Base-by-base conservation (phyloP, 1,284 basidiomycete genomes). In the Trichosporon coremiiforme region DNA sequence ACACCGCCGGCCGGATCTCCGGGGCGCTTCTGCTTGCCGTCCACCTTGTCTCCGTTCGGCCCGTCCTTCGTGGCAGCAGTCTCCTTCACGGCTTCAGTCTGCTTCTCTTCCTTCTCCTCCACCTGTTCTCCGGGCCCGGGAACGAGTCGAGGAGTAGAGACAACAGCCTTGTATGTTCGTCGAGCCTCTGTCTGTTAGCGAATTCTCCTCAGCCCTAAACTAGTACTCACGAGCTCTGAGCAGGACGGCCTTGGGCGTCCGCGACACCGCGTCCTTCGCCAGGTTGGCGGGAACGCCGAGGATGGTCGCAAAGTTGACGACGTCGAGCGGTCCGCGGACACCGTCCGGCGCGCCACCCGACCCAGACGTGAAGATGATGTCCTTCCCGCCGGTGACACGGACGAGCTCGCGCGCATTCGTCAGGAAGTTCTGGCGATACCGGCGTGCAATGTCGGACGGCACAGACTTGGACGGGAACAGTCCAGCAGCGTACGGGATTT, bases 201-300 rank as follows among this genome's bases (percentile, higher is more conserved):
- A 33, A 33, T n/a, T n/a, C n/a, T 4, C 33, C 33, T 33, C 33
- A 33, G 33, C 8, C 17, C n/a, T n/a, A n/a, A 25, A 20, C 5
- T 69, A 29, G 20, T 2, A 80, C 83, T 73, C 68, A 84, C 83
- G 83, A 31, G 83, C 80, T 72, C 78, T 75, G 12, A 83, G 76
- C n/a, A 84, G 68, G 1, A 83, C 79, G 64, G 70, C 72, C 66
- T 79, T 80, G 4, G 80, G 78, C 25, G 78, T 80, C 8, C 72
- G 69, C 4, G 75, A 75, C 13, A 84, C 70, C 9, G 82, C 76
- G 60, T 83, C 81, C 70, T 80, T 83, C 5, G 83, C 82, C 7
- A 83, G 72, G 72, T 84, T 84, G n/a, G 82, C 80, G 12, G 82
- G 81, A 72, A 84, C 78, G 6, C 83, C 83, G 57, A 84, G 73